Conservation (phyloP, 163 green algal genomes). For the Scenedesmus sp. region DNA sequence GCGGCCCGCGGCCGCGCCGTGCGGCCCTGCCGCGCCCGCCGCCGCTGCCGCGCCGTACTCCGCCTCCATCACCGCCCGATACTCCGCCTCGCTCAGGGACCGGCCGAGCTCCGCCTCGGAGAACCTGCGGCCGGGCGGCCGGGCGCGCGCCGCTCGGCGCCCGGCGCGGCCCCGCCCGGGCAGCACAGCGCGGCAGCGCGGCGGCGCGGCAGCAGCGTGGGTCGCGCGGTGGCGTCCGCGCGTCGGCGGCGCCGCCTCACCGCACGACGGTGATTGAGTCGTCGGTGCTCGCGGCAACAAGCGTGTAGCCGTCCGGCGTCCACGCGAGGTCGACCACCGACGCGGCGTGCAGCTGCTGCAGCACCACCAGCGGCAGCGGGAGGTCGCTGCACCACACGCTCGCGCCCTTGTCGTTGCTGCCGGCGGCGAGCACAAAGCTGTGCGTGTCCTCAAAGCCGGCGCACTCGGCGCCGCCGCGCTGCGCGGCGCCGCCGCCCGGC, state of each 20-base stretch:
- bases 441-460: slow-evolving; percentile 19
- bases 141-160: no score
- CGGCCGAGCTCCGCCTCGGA: slow-evolving; percentile 77
- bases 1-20: background rate
- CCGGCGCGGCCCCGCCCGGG: background rate
- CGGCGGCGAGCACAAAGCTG: slow-evolving; percentile 4
- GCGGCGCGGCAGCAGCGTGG: background rate
- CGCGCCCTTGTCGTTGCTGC: slow-evolving; percentile 39
- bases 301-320: slow-evolving; percentile 83
- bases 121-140: slow-evolving; percentile 50
- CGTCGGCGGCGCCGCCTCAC: background rate
- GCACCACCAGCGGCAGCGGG: slow-evolving; percentile 36
- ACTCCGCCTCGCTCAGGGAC: slow-evolving; percentile 52
- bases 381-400: slow-evolving; percentile 13
- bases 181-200: background rate
- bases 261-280: slow-evolving; percentile 21
- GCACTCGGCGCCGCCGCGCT: no score
- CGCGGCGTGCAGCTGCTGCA: slow-evolving; percentile 66
- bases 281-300: slow-evolving; percentile 66
- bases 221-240: no score
- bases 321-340: slow-evolving; percentile 84
- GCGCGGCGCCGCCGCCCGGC: no score
- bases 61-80: slow-evolving; percentile 38
- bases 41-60: slow-evolving; percentile 50
- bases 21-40: slow-evolving; percentile 15